A percentile compares a stretch with the other conserved stretches of the same genome.
These are phyloP conservation scores for Trametes cubensis DNA, from an alignment of 768 basidiomycete species.

Conservation along the genomic window DNA sequence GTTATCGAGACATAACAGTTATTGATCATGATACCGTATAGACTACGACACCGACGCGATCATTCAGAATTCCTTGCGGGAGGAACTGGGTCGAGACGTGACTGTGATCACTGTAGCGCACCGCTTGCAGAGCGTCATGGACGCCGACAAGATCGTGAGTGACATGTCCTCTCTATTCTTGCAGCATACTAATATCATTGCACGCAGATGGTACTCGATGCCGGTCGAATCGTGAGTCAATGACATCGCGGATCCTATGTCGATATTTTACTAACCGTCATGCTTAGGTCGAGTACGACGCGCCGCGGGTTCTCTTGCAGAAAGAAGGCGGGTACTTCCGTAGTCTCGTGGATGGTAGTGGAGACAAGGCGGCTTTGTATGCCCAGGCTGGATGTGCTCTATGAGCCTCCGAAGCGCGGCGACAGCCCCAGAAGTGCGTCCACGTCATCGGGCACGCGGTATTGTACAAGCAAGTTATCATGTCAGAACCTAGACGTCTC, in stretches of 20 bases:
- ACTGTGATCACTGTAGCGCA: slow-evolving; percentile 65
- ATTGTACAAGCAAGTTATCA: no score
- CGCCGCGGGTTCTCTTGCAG: slow-evolving; percentile 50
- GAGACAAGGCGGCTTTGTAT: slow-evolving; percentile 50
- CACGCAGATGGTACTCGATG: slow-evolving; percentile 47
- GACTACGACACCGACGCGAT: slow-evolving; percentile 60
- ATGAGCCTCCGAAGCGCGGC: no score
- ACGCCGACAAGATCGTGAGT: slow-evolving; percentile 59
- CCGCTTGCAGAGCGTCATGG: slow-evolving; percentile 60
- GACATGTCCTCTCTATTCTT: neutral
- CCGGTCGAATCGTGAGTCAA: slow-evolving; percentile 41
- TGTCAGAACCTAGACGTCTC: no score
- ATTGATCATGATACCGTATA: slow-evolving; percentile 13
- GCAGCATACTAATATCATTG: neutral
- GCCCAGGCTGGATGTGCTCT: slow-evolving; percentile 36
- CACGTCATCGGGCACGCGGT: no score
- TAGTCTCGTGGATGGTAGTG: slow-evolving; percentile 58
- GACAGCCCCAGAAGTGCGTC: no score
- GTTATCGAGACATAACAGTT: no score
- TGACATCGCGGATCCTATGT: neutral
- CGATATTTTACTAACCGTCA: neutral
- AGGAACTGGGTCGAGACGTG: slow-evolving; percentile 43
- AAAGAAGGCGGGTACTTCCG: slow-evolving; percentile 53
- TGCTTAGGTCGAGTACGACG: slow-evolving; percentile 49
- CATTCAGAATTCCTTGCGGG: slow-evolving; percentile 59